Percentiles rank a stretch among this genome's conserved stretches.
These are phyloP conservation scores for Venturia effusa DNA, from an alignment of 2,329 filamentous ascomycete genomes.

Conservation along the genomic window DNA sequence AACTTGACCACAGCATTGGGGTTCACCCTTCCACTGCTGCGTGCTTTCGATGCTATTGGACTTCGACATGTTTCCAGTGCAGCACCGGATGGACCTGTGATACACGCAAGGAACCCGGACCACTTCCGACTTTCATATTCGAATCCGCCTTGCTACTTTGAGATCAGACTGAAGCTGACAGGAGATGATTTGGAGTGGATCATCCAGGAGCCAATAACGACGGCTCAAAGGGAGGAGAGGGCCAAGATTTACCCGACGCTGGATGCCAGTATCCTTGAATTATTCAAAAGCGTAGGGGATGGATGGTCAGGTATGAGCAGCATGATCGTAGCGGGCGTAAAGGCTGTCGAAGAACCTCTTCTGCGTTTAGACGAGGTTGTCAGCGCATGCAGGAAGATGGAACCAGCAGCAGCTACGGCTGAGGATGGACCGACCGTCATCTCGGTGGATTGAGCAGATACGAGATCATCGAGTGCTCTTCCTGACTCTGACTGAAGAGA, in stretches of 20 bases:
- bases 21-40: conserved; percentile 53
- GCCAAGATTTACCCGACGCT: conserved; percentile 22
- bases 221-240: conserved; percentile 18
- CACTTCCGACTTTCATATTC: conserved; percentile 30
- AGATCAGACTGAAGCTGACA: conserved; percentile 23
- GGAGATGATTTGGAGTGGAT: conserved; percentile 26
- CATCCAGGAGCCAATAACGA: conserved; percentile 22
- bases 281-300: conserved; percentile 22
- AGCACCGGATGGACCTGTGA: conserved; percentile 14
- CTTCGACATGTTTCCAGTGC: background rate
- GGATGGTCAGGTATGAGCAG: conserved; percentile 29
- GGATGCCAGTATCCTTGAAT: conserved; percentile 21
- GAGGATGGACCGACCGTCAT: background rate
- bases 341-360: conserved; percentile 26
- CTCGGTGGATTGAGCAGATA: background rate
- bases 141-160: conserved; percentile 30
- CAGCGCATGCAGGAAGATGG: conserved; percentile 15
- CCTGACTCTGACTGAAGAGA: background rate
- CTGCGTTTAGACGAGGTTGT: conserved; percentile 28
- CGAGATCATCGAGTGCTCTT: background rate
- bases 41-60: conserved; percentile 50
- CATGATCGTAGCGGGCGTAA: conserved; percentile 26
- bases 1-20: conserved; percentile 47
- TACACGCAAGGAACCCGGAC: conserved; percentile 25
- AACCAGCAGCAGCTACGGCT: background rate